A percentile compares a stretch with the other conserved stretches of the same genome.
Conservation (phyloP, 495 filamentous ascomycete genomes). For the Pyronema domesticum region DNA sequence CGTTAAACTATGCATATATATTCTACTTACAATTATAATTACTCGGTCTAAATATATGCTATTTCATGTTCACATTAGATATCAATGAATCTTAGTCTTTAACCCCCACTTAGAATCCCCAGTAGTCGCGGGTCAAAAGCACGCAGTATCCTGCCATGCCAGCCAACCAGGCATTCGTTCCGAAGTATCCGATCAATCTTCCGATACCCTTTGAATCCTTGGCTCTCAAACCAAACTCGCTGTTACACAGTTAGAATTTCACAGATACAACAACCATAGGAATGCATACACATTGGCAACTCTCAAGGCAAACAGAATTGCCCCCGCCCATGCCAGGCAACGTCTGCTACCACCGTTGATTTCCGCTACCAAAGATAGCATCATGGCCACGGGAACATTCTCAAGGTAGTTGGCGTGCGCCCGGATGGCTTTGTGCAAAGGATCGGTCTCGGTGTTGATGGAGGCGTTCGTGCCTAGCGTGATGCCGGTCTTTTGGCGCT, state of each 20-base stretch:
- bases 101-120: constrained; percentile 17
- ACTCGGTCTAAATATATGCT: too few species aligned
- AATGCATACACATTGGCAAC: constrained; percentile 9
- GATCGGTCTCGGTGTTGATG: constrained; percentile 1
- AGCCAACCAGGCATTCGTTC: constrained; percentile 10
- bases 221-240: constrained; percentile 14
- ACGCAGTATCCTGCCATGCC: constrained; percentile 16
- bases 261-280: background rate
- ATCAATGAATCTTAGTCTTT: too few species aligned
- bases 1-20: too few species aligned
- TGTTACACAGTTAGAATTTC: background rate
- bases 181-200: constrained; percentile 16
- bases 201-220: constrained; percentile 10
- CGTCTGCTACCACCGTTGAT: constrained; percentile 32
- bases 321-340: constrained; percentile 15
- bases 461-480: constrained; percentile 2
- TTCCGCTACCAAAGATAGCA: constrained; percentile 30
- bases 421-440: constrained; percentile 7
- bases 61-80: too few species aligned
- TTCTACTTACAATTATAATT: too few species aligned
- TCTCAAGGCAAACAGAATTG: constrained; percentile 7
- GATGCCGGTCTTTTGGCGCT: constrained; percentile 29
- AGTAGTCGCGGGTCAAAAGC: constrained; percentile 20
- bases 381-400: constrained; percentile 6
- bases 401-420: constrained; percentile 12